phyloP scores from a whole-genome alignment of 2,329 filamentous ascomycete genomes.

The Exophiala mesophila region DNA sequence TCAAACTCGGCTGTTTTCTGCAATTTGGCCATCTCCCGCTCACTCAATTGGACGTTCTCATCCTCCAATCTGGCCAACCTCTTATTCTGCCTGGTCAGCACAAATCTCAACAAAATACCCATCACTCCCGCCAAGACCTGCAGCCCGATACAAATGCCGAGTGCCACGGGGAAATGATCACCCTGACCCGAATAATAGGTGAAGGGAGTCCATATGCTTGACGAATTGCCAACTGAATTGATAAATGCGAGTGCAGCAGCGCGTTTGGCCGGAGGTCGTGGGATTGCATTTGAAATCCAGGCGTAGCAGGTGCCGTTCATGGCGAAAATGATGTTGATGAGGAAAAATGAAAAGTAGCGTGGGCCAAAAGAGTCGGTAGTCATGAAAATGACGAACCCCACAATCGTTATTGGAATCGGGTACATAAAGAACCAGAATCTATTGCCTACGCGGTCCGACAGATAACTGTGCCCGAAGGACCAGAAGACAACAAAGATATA shows the following conservation, averaged over 20 bases:
- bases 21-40: constrained; percentile 45
- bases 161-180: constrained; percentile 5
- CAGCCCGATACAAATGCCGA: constrained; percentile 22
- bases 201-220: constrained; percentile 50
- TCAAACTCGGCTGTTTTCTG: constrained; percentile 50
- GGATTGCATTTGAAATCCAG: constrained; percentile 49
- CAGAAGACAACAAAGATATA: constrained; percentile 52
- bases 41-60: constrained; percentile 41
- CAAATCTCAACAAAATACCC: constrained; percentile 36
- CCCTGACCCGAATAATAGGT: constrained; percentile 40
- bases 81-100: constrained; percentile 45
- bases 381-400: constrained; percentile 53
- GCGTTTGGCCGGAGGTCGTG: constrained; percentile 51
- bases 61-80: constrained; percentile 48
- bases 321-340: constrained; percentile 53
- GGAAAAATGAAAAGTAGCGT: constrained; percentile 52
- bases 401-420: constrained; percentile 48
- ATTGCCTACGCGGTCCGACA: constrained; percentile 42
- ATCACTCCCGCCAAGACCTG: constrained; percentile 34
- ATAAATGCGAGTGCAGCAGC: constrained; percentile 53
- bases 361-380: constrained; percentile 47
- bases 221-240: constrained; percentile 51
- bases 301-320: constrained; percentile 48
- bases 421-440: constrained; percentile 52
- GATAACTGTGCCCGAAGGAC: constrained; percentile 40